Conservation (phyloP, 805 yeast genomes). For the Naumovozyma baii region DNA sequence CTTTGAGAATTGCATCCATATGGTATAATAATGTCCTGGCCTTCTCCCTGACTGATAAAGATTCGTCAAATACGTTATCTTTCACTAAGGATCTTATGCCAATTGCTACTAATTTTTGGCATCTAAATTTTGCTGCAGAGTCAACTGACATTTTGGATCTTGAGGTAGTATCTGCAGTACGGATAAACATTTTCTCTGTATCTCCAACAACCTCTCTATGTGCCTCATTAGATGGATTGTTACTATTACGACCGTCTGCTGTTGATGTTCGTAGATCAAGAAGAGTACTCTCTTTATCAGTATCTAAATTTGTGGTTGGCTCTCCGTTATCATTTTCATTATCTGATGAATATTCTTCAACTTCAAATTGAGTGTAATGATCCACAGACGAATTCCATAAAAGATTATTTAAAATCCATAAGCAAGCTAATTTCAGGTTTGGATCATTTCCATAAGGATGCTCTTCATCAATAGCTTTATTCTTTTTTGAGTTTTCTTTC, state of each 20-base stretch:
- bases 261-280: neutral
- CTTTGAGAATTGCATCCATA: constrained; percentile 24
- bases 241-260: constrained; percentile 3
- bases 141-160: constrained; percentile 9
- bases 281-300: neutral
- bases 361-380: constrained; percentile 16
- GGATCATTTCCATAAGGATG: constrained; percentile 17
- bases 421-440: constrained; percentile 22
- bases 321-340: neutral
- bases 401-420: constrained; percentile 27
- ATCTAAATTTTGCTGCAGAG: constrained; percentile 19
- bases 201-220: constrained; percentile 1
- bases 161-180: neutral
- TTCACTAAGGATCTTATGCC: constrained; percentile 25
- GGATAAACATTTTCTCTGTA: constrained; percentile 1
- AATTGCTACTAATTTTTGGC: constrained; percentile 20
- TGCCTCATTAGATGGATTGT: neutral
- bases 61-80: constrained; percentile 20
- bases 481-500: constrained; percentile 5
- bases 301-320: neutral
- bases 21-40: constrained; percentile 26
- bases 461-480: neutral
- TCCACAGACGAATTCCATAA: constrained; percentile 27
- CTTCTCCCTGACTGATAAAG: constrained; percentile 25
- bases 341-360: constrained; percentile 7